Percentiles rank a stretch among this genome's conserved stretches.
Conservation (phyloP, 805 yeast species). For the Kodamaea leandrae region DNA sequence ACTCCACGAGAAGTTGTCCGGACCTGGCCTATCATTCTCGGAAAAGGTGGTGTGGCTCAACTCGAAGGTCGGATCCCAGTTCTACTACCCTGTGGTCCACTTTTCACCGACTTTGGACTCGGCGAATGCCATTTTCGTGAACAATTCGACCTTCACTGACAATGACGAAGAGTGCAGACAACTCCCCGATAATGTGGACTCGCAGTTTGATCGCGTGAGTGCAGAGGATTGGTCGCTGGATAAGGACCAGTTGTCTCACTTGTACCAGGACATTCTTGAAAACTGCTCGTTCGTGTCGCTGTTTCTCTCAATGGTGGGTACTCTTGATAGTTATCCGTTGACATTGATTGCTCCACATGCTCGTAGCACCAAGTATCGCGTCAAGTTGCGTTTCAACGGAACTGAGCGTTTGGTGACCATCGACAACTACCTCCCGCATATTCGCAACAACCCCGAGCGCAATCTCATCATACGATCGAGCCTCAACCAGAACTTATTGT, state of each 20-base stretch:
- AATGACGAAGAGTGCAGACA: slow-evolving; percentile 2
- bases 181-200: slow-evolving; percentile 8
- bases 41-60: slow-evolving; percentile 28
- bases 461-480: slow-evolving; percentile 37
- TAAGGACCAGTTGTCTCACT: slow-evolving; percentile 8
- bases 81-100: slow-evolving; percentile 22
- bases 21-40: slow-evolving; percentile 6
- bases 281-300: slow-evolving; percentile 80
- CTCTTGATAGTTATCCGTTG: slow-evolving; percentile 6
- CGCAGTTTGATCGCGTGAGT: background rate
- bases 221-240: slow-evolving; percentile 8
- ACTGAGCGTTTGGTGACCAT: slow-evolving; percentile 44
- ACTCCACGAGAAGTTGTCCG: slow-evolving; percentile 18
- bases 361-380: slow-evolving; percentile 30
- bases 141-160: background rate
- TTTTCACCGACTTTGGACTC: slow-evolving; percentile 11
- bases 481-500: slow-evolving; percentile 32
- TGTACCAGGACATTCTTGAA: slow-evolving; percentile 51
- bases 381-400: slow-evolving; percentile 54
- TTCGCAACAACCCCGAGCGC: slow-evolving; percentile 18
- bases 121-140: background rate
- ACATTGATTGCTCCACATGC: slow-evolving; percentile 6
- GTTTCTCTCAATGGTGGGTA: slow-evolving; percentile 47
- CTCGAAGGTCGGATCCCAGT: slow-evolving; percentile 17
- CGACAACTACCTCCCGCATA: slow-evolving; percentile 46